Evolutionary conservation across 2,329 filamentous ascomycete genomes (phyloP), one percentile per base, ranked within the genome.

Genomic region (Coniochaeta sp.): DNA sequence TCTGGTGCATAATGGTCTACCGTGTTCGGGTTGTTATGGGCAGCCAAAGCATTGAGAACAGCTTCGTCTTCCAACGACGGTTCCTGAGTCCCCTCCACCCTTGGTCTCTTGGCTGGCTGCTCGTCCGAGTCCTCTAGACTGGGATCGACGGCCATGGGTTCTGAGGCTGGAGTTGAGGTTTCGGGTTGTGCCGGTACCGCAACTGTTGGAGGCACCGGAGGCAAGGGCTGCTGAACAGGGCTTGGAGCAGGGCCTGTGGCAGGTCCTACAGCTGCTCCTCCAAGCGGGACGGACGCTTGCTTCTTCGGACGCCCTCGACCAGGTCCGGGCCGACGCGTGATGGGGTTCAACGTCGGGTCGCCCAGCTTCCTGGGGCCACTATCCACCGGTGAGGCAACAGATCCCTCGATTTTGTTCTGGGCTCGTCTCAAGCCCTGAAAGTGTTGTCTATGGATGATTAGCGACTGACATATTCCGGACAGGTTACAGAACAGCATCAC

Each of bases 251-350:
- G 56, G 60, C 32, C 55, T 59, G 57, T 62, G n/a, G n/a, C n/a
- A n/a, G n/a, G n/a, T n/a, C n/a, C n/a, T n/a, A n/a, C n/a, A n/a
- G n/a, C n/a, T 30, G 64, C 59, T 55, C 61, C 59, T 26, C 22
- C 57, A 55, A 22, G 62, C 24, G 62, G 64, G 40, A 59, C 65
- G 42, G 66, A 64, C n/a, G 72, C 71, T 44, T 73, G 70, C 67
- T 84, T 85, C 58, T 77, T 74, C 0, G 81, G 80, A 7, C 83
- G 75, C 1, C 82, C 81, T 52, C 83, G 77, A 14, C 83, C 82
- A 3, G 83, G 83, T 0, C 83, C 83, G 4, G 83, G 83, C 28
- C 83, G 77, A 17, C 83, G 76, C n/a, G 81, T 85, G 65, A 86
- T 85, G 57, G 83, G 83, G 60, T 86, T 85, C 63, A 74, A 58